phyloP scores from a whole-genome alignment of 2,329 filamentous ascomycete species.

The Helicocarpus griseus region DNA sequence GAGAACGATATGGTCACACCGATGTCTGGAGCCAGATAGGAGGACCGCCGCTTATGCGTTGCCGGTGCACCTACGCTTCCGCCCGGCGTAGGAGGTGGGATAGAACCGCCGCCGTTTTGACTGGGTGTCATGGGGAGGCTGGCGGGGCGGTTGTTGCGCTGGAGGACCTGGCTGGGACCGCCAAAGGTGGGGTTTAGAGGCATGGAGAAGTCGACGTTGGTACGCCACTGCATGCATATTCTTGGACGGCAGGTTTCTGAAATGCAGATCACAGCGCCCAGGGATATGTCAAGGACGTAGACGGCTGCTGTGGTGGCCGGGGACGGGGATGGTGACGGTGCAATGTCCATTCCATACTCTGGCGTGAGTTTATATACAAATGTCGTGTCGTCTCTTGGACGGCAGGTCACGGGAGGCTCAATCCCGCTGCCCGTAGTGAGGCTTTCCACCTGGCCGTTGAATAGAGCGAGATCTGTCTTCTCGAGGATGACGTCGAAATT shows the following conservation, averaged over 20 bases:
- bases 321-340: too few species aligned
- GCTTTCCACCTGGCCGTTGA: constrained; percentile 38
- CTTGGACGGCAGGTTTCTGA: constrained; percentile 33
- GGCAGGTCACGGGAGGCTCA: constrained; percentile 31
- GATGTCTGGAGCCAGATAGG: constrained; percentile 30
- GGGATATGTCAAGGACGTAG: constrained; percentile 37
- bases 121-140: constrained; percentile 29
- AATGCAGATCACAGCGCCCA: constrained; percentile 34
- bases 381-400: constrained; percentile 48
- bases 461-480: constrained; percentile 37
- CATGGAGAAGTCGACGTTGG: constrained; percentile 40
- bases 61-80: constrained; percentile 8
- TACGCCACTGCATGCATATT: constrained; percentile 40
- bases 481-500: constrained; percentile 42
- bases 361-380: constrained; percentile 45
- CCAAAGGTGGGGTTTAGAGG: constrained; percentile 39
- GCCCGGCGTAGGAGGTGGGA: constrained; percentile 4
- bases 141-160: constrained; percentile 35
- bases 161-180: constrained; percentile 35
- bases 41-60: constrained; percentile 21
- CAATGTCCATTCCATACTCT: constrained; percentile 26
- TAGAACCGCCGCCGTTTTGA: constrained; percentile 11
- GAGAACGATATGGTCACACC: constrained; percentile 49
- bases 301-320: constrained; percentile 29
- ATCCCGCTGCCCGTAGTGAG: constrained; percentile 29